phyloP scores from a whole-genome alignment of 441 rosid genomes.

The Corymbia calophylla region DNA sequence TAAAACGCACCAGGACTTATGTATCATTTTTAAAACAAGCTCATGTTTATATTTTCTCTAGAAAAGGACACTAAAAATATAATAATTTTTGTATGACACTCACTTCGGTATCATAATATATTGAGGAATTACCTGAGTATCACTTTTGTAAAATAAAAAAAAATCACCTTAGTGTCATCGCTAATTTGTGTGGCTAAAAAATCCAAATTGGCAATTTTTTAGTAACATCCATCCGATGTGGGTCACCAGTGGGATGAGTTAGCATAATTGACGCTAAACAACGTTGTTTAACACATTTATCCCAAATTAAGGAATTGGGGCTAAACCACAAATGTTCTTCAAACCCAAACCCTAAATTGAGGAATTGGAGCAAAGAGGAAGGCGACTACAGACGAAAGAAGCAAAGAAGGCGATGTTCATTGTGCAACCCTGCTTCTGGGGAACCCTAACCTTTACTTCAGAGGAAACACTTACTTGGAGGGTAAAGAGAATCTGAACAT shows the following conservation, averaged over 20 bases:
- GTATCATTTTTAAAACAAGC: neutral
- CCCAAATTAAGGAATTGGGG: neutral
- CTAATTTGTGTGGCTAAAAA: neutral
- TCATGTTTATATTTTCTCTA: accelerated
- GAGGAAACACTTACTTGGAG: too few species aligned
- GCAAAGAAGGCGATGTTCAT: neutral
- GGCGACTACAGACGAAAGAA: neutral
- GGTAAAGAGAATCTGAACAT: neutral
- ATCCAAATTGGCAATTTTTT: neutral
- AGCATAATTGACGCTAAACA: neutral
- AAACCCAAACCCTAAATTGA: neutral
- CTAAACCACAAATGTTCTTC: neutral
- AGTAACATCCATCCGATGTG: neutral
- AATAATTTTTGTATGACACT: neutral
- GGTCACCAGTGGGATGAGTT: neutral
- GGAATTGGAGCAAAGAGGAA: neutral
- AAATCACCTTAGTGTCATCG: neutral
- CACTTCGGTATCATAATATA: neutral
- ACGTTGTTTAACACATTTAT: neutral
- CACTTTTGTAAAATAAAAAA: neutral
- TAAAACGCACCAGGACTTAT: neutral
- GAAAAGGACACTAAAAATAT: neutral
- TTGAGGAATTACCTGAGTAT: neutral
- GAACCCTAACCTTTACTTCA: too few species aligned
- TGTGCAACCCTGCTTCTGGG: too few species aligned